Conservation (phyloP, 2,329 filamentous ascomycete species). For the Fusarium humuli region DNA sequence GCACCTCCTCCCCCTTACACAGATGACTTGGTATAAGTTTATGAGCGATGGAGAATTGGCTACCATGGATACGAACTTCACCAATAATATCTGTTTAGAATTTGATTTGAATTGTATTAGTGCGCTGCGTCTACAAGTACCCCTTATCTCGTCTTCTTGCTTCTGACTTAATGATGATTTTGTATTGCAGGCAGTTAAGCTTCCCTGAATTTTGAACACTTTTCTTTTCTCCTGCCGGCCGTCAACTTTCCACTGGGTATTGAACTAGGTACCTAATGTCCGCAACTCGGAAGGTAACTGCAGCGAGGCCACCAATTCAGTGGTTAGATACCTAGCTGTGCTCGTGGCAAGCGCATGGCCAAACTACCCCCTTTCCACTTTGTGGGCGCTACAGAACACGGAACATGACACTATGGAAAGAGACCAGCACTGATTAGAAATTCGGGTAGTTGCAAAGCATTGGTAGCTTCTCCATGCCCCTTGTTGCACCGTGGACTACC, state of each 20-base stretch:
- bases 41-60: neutral
- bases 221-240: too few relatives aligned
- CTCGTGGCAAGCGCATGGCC: neutral
- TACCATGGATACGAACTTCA: neutral
- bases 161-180: neutral
- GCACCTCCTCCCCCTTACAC: conserved; percentile 48
- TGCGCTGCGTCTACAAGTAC: neutral
- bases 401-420: neutral
- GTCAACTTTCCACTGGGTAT: too few relatives aligned
- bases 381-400: neutral
- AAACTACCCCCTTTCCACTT: neutral
- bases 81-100: neutral
- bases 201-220: too few relatives aligned
- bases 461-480: neutral
- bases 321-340: neutral
- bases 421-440: neutral
- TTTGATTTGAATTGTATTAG: neutral
- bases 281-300: neutral
- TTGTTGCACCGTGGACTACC: neutral
- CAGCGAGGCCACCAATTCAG: neutral
- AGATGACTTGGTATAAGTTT: conserved; percentile 42
- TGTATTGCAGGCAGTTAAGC: neutral
- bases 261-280: too few relatives aligned
- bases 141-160: neutral
- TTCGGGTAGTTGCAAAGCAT: neutral